Evolutionary conservation across 805 yeast species (phyloP).

Genomic region (Jamesozyma rosinii): DNA sequence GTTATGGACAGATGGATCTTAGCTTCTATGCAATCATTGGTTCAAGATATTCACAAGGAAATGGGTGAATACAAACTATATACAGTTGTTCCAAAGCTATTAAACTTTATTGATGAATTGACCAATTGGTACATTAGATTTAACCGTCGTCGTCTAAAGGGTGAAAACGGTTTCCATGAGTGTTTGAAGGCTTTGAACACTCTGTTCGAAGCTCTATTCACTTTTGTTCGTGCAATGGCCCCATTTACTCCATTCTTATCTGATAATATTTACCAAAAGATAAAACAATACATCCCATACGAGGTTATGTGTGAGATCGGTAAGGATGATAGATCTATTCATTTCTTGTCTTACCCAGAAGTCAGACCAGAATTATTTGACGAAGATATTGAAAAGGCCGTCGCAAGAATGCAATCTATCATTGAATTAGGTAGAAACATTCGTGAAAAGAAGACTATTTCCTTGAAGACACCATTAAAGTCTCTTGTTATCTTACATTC

Average conservation of each 20-base stretch:
- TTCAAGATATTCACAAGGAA: slow-evolving; percentile 77
- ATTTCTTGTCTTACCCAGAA: slow-evolving; percentile 83
- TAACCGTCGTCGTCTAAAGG: slow-evolving; percentile 96
- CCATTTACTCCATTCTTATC: slow-evolving; percentile 97
- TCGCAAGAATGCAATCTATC: slow-evolving; percentile 91
- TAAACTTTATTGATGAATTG: slow-evolving; percentile 81
- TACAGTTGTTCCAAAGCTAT: slow-evolving; percentile 90
- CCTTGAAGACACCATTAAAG: slow-evolving; percentile 91
- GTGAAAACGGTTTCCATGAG: slow-evolving; percentile 79
- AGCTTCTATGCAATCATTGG: slow-evolving; percentile 90
- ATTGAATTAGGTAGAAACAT: slow-evolving; percentile 93
- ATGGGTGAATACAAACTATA: slow-evolving; percentile 85
- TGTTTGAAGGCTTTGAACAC: slow-evolving; percentile 83
- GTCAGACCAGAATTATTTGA: slow-evolving; percentile 76
- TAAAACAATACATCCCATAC: slow-evolving; percentile 53
- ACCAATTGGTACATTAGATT: slow-evolving; percentile 99
- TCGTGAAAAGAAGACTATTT: slow-evolving; percentile 90
- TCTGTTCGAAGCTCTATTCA: slow-evolving; percentile 79
- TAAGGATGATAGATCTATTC: slow-evolving; percentile 74
- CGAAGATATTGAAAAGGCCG: slow-evolving; percentile 76
- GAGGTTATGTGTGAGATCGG: slow-evolving; percentile 44
- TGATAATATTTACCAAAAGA: slow-evolving; percentile 75
- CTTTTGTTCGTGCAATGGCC: slow-evolving; percentile 91
- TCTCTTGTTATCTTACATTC: slow-evolving; percentile 77
- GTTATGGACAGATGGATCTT: slow-evolving; percentile 97